A percentile compares a stretch with the other conserved stretches of the same genome.
Evolutionary conservation across 495 filamentous ascomycete species (phyloP).

Genomic region (Aspergillus haitiensis): DNA sequence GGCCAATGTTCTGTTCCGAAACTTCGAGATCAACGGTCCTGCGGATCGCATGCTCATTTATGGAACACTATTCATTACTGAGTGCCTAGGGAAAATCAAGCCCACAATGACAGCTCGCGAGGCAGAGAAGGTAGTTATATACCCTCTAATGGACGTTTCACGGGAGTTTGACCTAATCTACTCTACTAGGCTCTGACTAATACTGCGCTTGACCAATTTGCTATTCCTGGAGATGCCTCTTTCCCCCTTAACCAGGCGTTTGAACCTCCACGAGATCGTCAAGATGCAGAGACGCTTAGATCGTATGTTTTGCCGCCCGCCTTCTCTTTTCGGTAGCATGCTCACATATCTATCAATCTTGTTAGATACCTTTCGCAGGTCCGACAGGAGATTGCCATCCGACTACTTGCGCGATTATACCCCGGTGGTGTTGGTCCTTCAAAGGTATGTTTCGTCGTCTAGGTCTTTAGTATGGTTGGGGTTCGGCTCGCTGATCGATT

Average conservation of each 20-base stretch:
- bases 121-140: constrained; percentile 55
- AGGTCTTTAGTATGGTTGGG: not conserved
- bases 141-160: not conserved
- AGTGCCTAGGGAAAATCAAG: constrained; percentile 83
- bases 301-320: constrained; percentile 48
- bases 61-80: constrained; percentile 89
- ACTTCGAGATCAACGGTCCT: constrained; percentile 98
- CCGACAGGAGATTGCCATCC: constrained; percentile 80
- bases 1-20: constrained; percentile 97
- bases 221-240: constrained; percentile 88
- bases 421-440: constrained; percentile 79
- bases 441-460: constrained; percentile 57
- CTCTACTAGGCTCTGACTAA: constrained; percentile 59
- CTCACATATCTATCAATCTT: constrained; percentile 16
- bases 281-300: constrained; percentile 83
- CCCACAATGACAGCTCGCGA: constrained; percentile 61
- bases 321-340: not conserved
- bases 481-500: no score
- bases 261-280: constrained; percentile 77
- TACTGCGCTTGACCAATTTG: constrained; percentile 84
- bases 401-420: constrained; percentile 83
- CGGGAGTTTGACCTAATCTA: not conserved
- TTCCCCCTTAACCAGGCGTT: constrained; percentile 91
- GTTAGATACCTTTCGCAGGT: constrained; percentile 79
- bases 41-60: constrained; percentile 95